Evolutionary conservation across 139 green algal genomes (phyloP), one percentile per base, ranked within the genome.

Genomic region (Coelastrella sp.): DNA sequence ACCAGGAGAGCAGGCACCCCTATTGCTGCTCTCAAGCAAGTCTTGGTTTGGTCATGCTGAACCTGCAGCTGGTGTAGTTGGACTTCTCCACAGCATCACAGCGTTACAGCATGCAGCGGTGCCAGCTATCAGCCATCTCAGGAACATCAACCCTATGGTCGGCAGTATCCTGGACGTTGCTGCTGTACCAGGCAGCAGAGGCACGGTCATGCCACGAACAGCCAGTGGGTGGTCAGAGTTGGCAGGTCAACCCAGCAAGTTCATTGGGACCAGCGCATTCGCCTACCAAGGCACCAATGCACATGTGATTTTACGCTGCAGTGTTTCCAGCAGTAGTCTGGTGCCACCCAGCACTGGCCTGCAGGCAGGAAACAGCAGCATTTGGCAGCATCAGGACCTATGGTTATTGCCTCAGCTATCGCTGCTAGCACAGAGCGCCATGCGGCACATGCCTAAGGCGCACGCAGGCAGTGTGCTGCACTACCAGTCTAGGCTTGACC

Each of bases 241-340:
- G 64, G 17, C 17, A 71, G 57, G 58, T 2, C 17, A 23, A 71
- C 75, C 22, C 8, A 5, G 73, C 23, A 64, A 22, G 16, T 58
- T 91, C 32, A 73, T 90, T 5, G 96, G 96, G 75, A 92, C 96
- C 64, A 98, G 95, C 89, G 95, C 95, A 4, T 99, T 99, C 87
- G 97, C 97, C 1, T 98, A 98, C 93, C 87, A 91, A 79, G 96
- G 96, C 57, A 97, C 96, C 47, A 98, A 98, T 83, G 95, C 95
- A 0, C 95, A 97, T 87, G 90, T 89, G 8, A 77, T 97, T 13
- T 47, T 96, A 6, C 10, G 54, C 20, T 61, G 65, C 22, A 56
- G n/a, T 16, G 16, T 19, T 19, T 57, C n/a, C 74, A 83, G 59
- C 85, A 90, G 58, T 58, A 76, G 85, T 54, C 5, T 14, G 60